A percentile compares a stretch with the other conserved stretches of the same genome.
These are phyloP conservation scores for Tricholoma matsutake DNA, from an alignment of 768 basidiomycete species.

Conservation along the genomic window DNA sequence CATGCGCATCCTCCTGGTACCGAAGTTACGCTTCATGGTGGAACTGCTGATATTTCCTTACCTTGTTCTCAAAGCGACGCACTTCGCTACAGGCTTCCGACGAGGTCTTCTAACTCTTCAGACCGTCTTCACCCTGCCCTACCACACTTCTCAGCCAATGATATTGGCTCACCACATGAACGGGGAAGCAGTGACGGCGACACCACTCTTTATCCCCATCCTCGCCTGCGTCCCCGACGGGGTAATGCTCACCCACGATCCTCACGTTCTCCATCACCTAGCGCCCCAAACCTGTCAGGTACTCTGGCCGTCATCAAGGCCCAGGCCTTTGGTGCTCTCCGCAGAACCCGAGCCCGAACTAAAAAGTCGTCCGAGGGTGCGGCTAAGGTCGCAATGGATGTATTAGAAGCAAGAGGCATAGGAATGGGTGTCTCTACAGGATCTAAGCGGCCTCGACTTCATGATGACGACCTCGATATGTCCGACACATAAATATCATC, in stretches of 20 bases:
- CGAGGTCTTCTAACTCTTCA: constrained; percentile 45
- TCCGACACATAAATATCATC: constrained; percentile 8
- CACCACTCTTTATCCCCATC: constrained; percentile 36
- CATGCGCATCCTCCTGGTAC: constrained; percentile 49
- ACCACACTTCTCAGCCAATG: constrained; percentile 48
- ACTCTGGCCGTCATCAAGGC: constrained; percentile 91
- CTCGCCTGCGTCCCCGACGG: constrained; percentile 48
- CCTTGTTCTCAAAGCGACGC: constrained; percentile 48
- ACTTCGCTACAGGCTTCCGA: constrained; percentile 57
- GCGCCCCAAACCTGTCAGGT: constrained; percentile 55
- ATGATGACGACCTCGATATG: constrained; percentile 47
- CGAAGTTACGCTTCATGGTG: constrained; percentile 70
- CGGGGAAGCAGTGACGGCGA: constrained; percentile 58
- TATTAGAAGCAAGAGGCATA: constrained; percentile 78
- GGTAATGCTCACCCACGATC: constrained; percentile 41
- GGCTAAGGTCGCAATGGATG: constrained; percentile 75
- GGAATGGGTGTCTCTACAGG: constrained; percentile 30
- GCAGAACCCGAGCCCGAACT: constrained; percentile 70
- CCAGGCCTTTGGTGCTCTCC: constrained; percentile 82
- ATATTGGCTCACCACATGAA: constrained; percentile 50
- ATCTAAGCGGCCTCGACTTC: constrained; percentile 21
- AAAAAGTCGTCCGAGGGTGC: constrained; percentile 70
- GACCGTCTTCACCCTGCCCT: constrained; percentile 49
- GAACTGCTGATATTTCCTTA: constrained; percentile 68
- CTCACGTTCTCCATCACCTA: constrained; percentile 49